A percentile compares a stretch with the other conserved stretches of the same genome.
Conservation (phyloP, 78 protist genomes). For the Polysphondylium violaceum region DNA sequence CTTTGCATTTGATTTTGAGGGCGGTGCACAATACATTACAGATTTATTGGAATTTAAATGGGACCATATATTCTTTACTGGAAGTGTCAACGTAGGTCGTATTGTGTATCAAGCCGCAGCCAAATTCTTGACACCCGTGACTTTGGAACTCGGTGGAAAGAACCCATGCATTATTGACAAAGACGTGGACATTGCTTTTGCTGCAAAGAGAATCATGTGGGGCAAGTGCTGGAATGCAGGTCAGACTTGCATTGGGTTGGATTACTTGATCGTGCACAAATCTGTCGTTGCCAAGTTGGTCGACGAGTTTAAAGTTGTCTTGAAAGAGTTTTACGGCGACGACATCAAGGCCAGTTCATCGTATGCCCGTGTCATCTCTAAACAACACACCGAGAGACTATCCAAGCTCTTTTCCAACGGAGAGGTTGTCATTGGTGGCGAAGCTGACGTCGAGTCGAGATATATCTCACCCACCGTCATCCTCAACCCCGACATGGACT, state of each 20-base stretch:
- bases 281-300: conserved; percentile 33
- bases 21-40: conserved; percentile 63
- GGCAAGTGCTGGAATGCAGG: conserved; percentile 91
- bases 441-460: conserved; percentile 39
- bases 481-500: conserved; percentile 51
- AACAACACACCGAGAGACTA: conserved; percentile 36
- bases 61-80: conserved; percentile 90
- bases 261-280: conserved; percentile 58
- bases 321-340: conserved; percentile 57
- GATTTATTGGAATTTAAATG: conserved; percentile 78
- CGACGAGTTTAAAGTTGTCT: conserved; percentile 41
- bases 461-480: conserved; percentile 90
- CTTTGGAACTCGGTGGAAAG: conserved; percentile 98
- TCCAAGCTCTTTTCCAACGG: conserved; percentile 43
- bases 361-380: conserved; percentile 65
- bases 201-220: conserved; percentile 82
- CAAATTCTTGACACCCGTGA: conserved; percentile 89
- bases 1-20: conserved; percentile 53
- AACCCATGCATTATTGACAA: conserved; percentile 91
- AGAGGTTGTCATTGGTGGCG: conserved; percentile 83
- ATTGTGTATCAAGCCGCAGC: conserved; percentile 89
- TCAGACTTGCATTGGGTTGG: conserved; percentile 92
- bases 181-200: conserved; percentile 50
- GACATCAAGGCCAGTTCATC: conserved; percentile 33
- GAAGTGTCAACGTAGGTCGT: conserved; percentile 85